Conservation (phyloP, 352 stramenopile species). For the Achlya hypogyna region DNA sequence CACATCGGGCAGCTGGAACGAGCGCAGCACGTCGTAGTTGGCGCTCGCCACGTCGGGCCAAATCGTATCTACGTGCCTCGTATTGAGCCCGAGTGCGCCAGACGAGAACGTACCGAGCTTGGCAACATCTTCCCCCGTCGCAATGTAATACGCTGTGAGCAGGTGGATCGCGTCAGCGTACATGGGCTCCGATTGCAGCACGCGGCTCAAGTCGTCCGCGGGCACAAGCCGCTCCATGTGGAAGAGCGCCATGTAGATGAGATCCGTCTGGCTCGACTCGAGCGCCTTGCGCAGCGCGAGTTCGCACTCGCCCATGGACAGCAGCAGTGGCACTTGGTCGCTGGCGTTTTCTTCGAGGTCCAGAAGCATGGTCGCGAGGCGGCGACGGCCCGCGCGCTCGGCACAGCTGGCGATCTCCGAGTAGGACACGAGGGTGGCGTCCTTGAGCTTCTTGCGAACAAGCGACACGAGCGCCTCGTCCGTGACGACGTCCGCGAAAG, state of each 20-base stretch:
- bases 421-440: conserved; percentile 69
- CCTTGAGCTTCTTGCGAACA: conserved; percentile 76
- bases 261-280: conserved; percentile 81
- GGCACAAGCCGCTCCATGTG: conserved; percentile 73
- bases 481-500: conserved; percentile 25
- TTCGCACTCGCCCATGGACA: conserved; percentile 88
- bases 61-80: conserved; percentile 23
- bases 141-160: conserved; percentile 70
- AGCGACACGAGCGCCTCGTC: conserved; percentile 79
- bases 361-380: conserved; percentile 85
- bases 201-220: conserved; percentile 68
- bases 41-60: conserved; percentile 57
- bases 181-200: conserved; percentile 57
- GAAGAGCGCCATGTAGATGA: conserved; percentile 86
- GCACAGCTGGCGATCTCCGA: conserved; percentile 76
- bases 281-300: conserved; percentile 83
- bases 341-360: conserved; percentile 81
- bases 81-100: background rate
- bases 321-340: conserved; percentile 80
- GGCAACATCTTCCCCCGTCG: conserved; percentile 49
- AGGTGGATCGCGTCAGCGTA: conserved; percentile 67
- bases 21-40: conserved; percentile 64
- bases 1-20: conserved; percentile 48
- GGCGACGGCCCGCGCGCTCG: conserved; percentile 65
- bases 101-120: conserved; percentile 21